Base-by-base conservation (phyloP, 2,329 filamentous ascomycete genomes). In the Colletotrichum shisoi region DNA sequence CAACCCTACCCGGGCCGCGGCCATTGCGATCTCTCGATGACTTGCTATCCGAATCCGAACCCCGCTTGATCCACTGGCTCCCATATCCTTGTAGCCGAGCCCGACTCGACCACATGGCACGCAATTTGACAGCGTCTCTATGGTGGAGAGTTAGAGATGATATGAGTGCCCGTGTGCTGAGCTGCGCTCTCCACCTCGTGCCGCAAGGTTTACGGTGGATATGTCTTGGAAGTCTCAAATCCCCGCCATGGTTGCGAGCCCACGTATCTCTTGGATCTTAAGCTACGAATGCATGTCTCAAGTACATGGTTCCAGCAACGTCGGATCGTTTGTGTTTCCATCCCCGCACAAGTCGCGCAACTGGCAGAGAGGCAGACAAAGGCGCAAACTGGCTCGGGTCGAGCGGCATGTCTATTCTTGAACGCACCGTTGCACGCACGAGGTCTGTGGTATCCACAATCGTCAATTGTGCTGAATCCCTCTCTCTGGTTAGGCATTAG, bases 391-490 rank as follows among this genome's bases (percentile, higher is more conserved):
- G 45, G 60, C 45, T 51, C 63, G 58, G 51, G 48, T 45, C 49
- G 58, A 45, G 53, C 61, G 48, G 61, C 54, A 64, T 45, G 48
- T 54, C 48, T 37, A 39, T 49, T 39, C 19, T 42, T 53, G 19
- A 37, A 57, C 49, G 44, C 49, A 56, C 57, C 42, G 44, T 44
- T 67, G 52, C 59, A 13, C 53, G 56, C 24, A n/a, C 46, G n/a
- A 39, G 31, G 31, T 37, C 37, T 45, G 21, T 21, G 9, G 37
- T 34, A 15, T 42, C 19, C 6, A 8, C 40, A 27, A 19, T 48
- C 15, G 62, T 52, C 57, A 46, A 53, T 53, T 19, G 62, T 19
- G 59, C 45, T 39, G 46, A 66, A 52, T 13, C 13, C 19, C 44
- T 34, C 27, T 31, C 17, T 27, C 12, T 45, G 5, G 12, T 15